A percentile compares a stretch with the other conserved stretches of the same genome.
Conservation (phyloP, 805 yeast species). For the Priceomyces castillae region DNA sequence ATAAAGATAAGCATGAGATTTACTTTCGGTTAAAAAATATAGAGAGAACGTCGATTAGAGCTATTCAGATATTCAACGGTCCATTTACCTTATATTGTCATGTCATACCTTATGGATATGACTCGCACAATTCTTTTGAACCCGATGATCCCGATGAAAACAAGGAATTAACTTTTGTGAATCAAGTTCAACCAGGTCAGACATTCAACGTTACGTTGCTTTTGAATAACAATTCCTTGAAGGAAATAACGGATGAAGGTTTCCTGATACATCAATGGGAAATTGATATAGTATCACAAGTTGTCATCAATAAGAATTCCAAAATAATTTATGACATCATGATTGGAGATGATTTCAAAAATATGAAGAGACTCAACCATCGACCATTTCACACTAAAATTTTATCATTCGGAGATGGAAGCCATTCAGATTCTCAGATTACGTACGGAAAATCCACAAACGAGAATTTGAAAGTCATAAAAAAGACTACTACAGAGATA, state of each 20-base stretch:
- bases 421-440: not conserved
- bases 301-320: slow-evolving; percentile 33
- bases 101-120: slow-evolving; percentile 37
- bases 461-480: slow-evolving; percentile 25
- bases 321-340: slow-evolving; percentile 32
- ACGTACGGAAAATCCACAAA: slow-evolving; percentile 10
- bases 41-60: slow-evolving; percentile 36
- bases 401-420: slow-evolving; percentile 1
- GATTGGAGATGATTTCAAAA: slow-evolving; percentile 34
- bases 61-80: slow-evolving; percentile 41
- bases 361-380: slow-evolving; percentile 32
- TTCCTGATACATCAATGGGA: slow-evolving; percentile 30
- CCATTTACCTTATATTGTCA: slow-evolving; percentile 46
- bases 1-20: slow-evolving; percentile 16
- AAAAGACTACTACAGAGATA: slow-evolving; percentile 27
- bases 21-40: slow-evolving; percentile 39
- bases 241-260: slow-evolving; percentile 11
- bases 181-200: slow-evolving; percentile 65
- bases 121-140: slow-evolving; percentile 20
- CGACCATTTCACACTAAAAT: slow-evolving; percentile 14
- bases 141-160: slow-evolving; percentile 21
- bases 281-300: slow-evolving; percentile 41
- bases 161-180: slow-evolving; percentile 35
- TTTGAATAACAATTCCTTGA: slow-evolving; percentile 45
- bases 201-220: slow-evolving; percentile 55